phyloP scores from a whole-genome alignment of 768 basidiomycete species.

The Agaricus sinodeliciosus region DNA sequence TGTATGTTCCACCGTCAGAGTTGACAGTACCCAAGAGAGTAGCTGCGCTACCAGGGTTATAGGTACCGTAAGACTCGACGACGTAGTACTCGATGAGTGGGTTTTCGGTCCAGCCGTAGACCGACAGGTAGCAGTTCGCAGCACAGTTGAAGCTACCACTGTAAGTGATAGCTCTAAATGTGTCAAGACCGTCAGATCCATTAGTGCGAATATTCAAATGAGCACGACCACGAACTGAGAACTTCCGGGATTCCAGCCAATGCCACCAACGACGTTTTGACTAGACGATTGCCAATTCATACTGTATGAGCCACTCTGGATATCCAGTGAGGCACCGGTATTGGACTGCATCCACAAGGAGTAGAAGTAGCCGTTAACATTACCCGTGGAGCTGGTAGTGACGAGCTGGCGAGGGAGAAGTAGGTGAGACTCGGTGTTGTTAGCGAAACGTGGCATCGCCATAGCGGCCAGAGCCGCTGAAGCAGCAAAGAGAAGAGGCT shows the following conservation, averaged over 20 bases:
- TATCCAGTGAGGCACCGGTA: conserved; percentile 26
- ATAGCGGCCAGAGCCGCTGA: conserved; percentile 14
- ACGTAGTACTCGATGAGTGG: conserved; percentile 45
- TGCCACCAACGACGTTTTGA: conserved; percentile 32
- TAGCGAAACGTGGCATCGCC: conserved; percentile 16
- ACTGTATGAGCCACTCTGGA: conserved; percentile 21
- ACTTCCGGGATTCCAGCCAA: conserved; percentile 31
- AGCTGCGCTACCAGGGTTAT: conserved; percentile 29
- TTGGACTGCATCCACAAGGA: conserved; percentile 25
- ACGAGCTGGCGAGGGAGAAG: conserved; percentile 11
- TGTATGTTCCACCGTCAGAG: conserved; percentile 35
- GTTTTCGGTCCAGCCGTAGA: conserved; percentile 41
- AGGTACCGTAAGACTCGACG: conserved; percentile 32
- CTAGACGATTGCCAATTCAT: conserved; percentile 24
- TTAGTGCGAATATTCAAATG: neutral
- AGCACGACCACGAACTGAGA: conserved; percentile 15
- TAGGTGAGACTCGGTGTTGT: conserved; percentile 10
- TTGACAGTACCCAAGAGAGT: conserved; percentile 31
- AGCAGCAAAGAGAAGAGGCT: conserved; percentile 9
- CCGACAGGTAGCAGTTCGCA: conserved; percentile 34
- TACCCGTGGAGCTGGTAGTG: conserved; percentile 20
- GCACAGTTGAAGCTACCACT: conserved; percentile 28
- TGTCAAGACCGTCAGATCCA: neutral
- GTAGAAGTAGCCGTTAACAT: conserved; percentile 30
- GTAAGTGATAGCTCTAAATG: conserved; percentile 29